These are phyloP conservation scores for Pseudogymnoascus sp. DNA, from an alignment of 2,329 filamentous ascomycete species.

Conservation along the genomic window DNA sequence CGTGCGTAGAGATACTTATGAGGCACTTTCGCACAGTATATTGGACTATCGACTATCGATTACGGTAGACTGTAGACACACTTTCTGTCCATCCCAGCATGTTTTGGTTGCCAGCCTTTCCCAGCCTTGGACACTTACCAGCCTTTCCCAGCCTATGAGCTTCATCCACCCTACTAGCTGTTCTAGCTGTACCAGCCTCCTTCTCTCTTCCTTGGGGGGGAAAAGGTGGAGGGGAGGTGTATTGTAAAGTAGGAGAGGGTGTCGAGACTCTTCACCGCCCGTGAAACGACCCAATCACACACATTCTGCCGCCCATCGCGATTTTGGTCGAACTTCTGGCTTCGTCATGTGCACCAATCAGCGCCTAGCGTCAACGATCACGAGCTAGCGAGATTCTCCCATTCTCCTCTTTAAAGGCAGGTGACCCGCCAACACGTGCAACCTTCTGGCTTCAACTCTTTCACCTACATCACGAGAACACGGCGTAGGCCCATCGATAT, in stretches of 20 bases:
- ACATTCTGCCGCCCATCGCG: background rate
- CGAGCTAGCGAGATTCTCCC: constrained; percentile 6
- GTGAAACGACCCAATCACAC: background rate
- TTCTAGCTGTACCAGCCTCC: background rate
- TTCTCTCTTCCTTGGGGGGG: background rate
- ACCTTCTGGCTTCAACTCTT: background rate
- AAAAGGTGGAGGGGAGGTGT: too few relatives aligned
- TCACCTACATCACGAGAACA: constrained; percentile 6
- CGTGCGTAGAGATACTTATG: background rate
- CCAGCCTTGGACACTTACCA: background rate
- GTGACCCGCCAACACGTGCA: constrained; percentile 6
- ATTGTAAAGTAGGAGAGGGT: background rate
- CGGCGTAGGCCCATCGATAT: background rate
- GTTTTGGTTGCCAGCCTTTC: background rate
- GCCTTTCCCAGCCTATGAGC: background rate
- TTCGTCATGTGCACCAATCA: constrained; percentile 7
- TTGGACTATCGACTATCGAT: background rate
- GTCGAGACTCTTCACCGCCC: background rate
- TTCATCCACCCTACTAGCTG: background rate
- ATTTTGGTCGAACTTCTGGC: background rate
- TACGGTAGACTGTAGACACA: background rate
- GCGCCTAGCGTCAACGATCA: constrained; percentile 1
- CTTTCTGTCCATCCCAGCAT: background rate
- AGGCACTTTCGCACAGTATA: background rate
- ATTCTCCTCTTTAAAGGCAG: constrained; percentile 7